Evolutionary conservation across 2,329 filamentous ascomycete species (phyloP), one percentile per base, ranked within the genome.

Genomic region (Taxawa tesnikishii): DNA sequence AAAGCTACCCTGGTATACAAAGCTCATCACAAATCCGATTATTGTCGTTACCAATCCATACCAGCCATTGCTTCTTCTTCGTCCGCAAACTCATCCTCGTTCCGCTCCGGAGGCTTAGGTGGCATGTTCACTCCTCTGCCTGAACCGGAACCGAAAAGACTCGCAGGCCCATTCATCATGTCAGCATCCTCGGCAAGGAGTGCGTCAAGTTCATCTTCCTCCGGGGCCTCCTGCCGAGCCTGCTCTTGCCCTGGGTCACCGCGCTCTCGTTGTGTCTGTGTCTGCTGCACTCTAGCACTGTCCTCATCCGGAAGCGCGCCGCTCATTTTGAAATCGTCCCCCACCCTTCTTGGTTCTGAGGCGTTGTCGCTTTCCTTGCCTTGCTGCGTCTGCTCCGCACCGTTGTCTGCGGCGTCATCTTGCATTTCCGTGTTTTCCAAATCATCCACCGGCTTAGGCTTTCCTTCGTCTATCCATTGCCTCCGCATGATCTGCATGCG

Each of bases 401-500:
- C 19, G n/a, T 8, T n/a, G 8, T n/a, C 19, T n/a, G 19, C n/a
- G 8, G n/a, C 19, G 19, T 23, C 8, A 23, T 23, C 19, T 23
- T 23, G 19, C 19, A 12, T 15, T 17, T 43, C 42, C 10, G 41
- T 34, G 9, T 41, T 41, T 33, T 36, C 38, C 26, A 41, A 41
- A 24, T 44, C 40, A 9, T 39, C 31, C 13, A 40, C 34, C 14
- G 53, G 41, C 28, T 59, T 70, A 0, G 75, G 73, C 42, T 71
- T 80, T 6, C 70, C 59, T 38, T 92, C 82, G 35, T 88, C 73
- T 43, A 96, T 88, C 81, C 84, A 93, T 40, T 81, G 75, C 51
- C 73, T 73, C 38, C 88, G 70, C 59, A 79, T 79, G 18, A 73
- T 69, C 41, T 82, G 73, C 52, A 96, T 69, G 10, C 68, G 66